Percentiles rank a stretch among this genome's conserved stretches.
phyloP scores from a whole-genome alignment of 2,329 filamentous ascomycete genomes.

The Scedosporium apiospermum region DNA sequence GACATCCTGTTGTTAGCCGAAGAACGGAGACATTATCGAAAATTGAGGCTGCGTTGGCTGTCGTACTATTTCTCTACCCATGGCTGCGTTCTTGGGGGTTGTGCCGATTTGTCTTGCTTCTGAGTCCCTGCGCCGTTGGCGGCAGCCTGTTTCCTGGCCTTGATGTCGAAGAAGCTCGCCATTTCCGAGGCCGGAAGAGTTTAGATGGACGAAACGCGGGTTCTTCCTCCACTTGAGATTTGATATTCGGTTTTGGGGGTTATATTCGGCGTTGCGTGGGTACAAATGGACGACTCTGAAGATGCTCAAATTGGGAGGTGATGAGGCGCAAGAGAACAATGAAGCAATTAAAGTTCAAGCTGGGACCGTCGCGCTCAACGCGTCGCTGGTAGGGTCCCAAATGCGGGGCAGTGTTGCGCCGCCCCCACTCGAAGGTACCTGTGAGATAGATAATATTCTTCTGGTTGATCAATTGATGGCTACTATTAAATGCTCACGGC shows the following conservation, averaged over 20 bases:
- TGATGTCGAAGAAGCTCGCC: constrained; percentile 92
- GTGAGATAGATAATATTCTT: no score
- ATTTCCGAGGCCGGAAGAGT: constrained; percentile 32
- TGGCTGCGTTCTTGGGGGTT: constrained; percentile 64
- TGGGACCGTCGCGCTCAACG: no score
- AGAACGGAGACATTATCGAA: not conserved
- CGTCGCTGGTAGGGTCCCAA: no score
- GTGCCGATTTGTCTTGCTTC: constrained; percentile 53
- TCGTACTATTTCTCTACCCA: constrained; percentile 98
- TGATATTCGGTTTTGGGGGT: not conserved
- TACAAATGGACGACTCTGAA: no score
- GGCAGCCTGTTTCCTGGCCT: constrained; percentile 74
- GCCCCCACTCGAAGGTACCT: no score
- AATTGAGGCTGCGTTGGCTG: constrained; percentile 16
- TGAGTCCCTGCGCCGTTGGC: constrained; percentile 46
- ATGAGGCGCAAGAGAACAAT: no score
- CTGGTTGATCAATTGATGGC: no score
- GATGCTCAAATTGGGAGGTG: no score
- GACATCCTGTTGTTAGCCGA: not conserved
- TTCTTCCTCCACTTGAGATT: not conserved
- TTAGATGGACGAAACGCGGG: not conserved
- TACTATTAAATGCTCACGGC: no score
- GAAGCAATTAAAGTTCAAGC: no score
- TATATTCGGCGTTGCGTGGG: no score
- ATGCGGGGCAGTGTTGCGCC: no score